Base-by-base conservation (phyloP, 208 protist species). In the Porcisia hertigi region DNA sequence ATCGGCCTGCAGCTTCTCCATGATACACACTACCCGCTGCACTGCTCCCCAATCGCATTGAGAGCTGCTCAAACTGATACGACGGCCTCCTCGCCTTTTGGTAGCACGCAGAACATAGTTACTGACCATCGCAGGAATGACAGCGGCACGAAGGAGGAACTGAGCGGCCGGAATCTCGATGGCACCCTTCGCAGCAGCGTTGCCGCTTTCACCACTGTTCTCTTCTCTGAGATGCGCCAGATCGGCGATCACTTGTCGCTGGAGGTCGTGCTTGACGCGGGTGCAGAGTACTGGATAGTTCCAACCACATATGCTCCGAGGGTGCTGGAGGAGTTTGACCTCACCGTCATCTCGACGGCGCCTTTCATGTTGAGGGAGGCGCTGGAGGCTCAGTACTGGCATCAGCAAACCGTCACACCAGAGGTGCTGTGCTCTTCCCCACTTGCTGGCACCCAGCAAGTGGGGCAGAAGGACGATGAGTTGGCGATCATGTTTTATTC, bases 281-380 rank as follows among this genome's bases (percentile, higher is more conserved):
- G 85, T 25, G 82, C 86, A 9, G 64, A 88, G 43, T 96, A 94
- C 84, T 97, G 94, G 94, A 75, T 97, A 11, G 77, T 96, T 2
- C 94, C 94, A 45, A 94, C 84, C 75, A 90, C 87, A 4, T 73
- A 88, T 69, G 74, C 70, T 14, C 73, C 79, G 14, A 88, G 92
- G 14, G 60, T 78, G 36, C 84, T 89, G 49, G 85, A 87, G 53
- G 77, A 78, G 43, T 97, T 95, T 73, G 69, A 89, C 55, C 25
- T 96, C 9, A 74, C 87, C 34, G 74, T 96, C 55, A 88, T 94
- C 64, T 73, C 79, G 23, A 66, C 81, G 0, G 76, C 87, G 23
- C 69, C 82, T 11, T 95, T 94, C 57, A 36, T 77, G 71, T 39
- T 97, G 39, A 82, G 79, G 47, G 69, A 85, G 66, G 92, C 92